Evolutionary conservation across 192 early-diverging fungal genomes (phyloP), one percentile per base, ranked within the genome.

Genomic region (Lobosporangium transversale): DNA sequence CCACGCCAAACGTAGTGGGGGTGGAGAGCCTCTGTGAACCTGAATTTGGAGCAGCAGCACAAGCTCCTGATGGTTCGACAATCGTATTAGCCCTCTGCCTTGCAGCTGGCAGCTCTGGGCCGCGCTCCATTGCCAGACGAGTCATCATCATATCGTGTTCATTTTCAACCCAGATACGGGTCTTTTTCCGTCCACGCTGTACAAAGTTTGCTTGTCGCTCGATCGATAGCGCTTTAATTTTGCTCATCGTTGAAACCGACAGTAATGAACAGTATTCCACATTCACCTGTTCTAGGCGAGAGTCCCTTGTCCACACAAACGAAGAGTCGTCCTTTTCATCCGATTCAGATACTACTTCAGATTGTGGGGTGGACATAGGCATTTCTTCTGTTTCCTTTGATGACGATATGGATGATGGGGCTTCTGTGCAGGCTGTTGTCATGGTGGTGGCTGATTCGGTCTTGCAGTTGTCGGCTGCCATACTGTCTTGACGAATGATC

Each of bases 101-200:
- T 26, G 31, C 27, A 2, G 44, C 30, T 9, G 58, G 40, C 43
- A 56, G 30, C 18, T 58, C 53, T 0, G 58, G 65, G 4, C 73
- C 73, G 5, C 73, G 30, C 48, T 76, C 73, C 53, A 76, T 51
- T 3, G 50, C 59, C 37, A 76, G 51, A 4, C 73, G 49, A 5
- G 53, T 62, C 73, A 76, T 76, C 73, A 76, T 76, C 73, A 76
- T 76, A 24, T 76, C 73, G 40, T 76, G 73, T 48, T 76, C 73
- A 45, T 76, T 76, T 48, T 76, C 73, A 9, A 62, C 58, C 73
- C 73, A 76, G 37, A 67, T 66, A n/a, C 65, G 73, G 54, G 58
- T 66, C 59, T 45, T 66, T 31, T 65, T 64, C 11, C 61, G 62
- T 11, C 70, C 70, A 47, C 59, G 70, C 11, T 23, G 27, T 5